Base-by-base conservation (phyloP, 2,329 filamentous ascomycete species). In the Helicocarpus griseus region DNA sequence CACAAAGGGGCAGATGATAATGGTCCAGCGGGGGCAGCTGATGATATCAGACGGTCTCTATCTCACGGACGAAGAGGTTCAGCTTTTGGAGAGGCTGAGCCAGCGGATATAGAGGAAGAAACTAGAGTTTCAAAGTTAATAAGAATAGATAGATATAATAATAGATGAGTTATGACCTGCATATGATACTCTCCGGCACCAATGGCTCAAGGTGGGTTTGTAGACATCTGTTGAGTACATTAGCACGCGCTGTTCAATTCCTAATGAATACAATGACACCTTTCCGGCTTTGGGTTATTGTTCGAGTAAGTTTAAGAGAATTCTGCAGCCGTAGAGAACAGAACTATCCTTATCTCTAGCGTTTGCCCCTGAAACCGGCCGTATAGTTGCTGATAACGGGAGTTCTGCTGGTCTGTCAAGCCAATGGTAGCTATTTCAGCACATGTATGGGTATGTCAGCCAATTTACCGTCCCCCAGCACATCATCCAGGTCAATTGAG, bases 21-120 rank as follows among this genome's bases (percentile, higher is more conserved):
- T 65, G 8, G 58, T 72, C 26, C 55, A 58, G 38, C 53, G 55
- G 4, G 67, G 64, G 0, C 58, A 60, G 28, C 55, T 71, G 14
- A 47, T 58, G 2, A 56, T 70, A 21, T 62, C 69, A 3, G 62
- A 66, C 52, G 61, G 65, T n/a, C 40, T 71, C 14, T 62, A 54
- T 38, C 49, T 72, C 21, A 64, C 63, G 13, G 52, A 57, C 2
- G 61, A 65, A 33, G 69, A 71, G 57, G 60, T 51, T 52, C 54
- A 58, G 45, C 51, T 66, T 1, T 53, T 72, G 24, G 59, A 64
- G 43, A 60, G 51, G 26, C 61, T 72, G 19, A 65, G 67, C 45
- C 56, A 63, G 36, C 62, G 68, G 46, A 56, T 71, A 52, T 64
- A 56, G 54, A 33, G 9, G 21, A 33, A 47, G 8, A 29, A 29